A percentile compares a stretch with the other conserved stretches of the same genome.
Conservation (phyloP, 352 stramenopile species). For the Globisporangium takayamanum region DNA sequence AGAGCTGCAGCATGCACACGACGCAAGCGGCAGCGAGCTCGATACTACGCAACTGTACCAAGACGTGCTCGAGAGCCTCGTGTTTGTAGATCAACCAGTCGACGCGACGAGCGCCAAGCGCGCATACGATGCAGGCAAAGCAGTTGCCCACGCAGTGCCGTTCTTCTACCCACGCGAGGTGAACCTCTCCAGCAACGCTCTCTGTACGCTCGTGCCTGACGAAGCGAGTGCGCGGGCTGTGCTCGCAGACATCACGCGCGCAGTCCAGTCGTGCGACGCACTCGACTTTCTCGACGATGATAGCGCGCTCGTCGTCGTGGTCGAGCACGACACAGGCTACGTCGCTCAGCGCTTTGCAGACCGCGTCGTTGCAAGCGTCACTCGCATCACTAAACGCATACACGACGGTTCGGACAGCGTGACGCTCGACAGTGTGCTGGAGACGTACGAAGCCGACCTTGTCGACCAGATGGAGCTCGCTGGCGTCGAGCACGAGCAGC, state of each 20-base stretch:
- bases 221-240: conserved; percentile 7
- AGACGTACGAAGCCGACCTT: conserved; percentile 13
- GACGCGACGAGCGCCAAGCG: conserved; percentile 3
- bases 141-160: conserved; percentile 2
- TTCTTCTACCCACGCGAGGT: conserved; percentile 7
- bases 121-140: not conserved
- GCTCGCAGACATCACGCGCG: conserved; percentile 6
- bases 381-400: conserved; percentile 1
- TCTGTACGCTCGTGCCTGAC: conserved; percentile 1
- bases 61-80: conserved; percentile 8
- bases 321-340: conserved; percentile 15
- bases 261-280: conserved; percentile 3
- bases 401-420: not conserved
- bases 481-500: conserved; percentile 3
- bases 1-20: not conserved
- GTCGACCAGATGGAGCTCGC: conserved; percentile 9
- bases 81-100: conserved; percentile 4
- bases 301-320: conserved; percentile 1
- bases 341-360: conserved; percentile 2
- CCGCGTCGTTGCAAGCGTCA: not conserved
- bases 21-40: not conserved
- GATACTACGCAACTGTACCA: not conserved
- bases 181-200: conserved; percentile 3
- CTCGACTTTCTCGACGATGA: not conserved
- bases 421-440: conserved; percentile 10